Base-by-base conservation (phyloP, 495 filamentous ascomycete genomes). In the Stereocaulon alpinum region DNA sequence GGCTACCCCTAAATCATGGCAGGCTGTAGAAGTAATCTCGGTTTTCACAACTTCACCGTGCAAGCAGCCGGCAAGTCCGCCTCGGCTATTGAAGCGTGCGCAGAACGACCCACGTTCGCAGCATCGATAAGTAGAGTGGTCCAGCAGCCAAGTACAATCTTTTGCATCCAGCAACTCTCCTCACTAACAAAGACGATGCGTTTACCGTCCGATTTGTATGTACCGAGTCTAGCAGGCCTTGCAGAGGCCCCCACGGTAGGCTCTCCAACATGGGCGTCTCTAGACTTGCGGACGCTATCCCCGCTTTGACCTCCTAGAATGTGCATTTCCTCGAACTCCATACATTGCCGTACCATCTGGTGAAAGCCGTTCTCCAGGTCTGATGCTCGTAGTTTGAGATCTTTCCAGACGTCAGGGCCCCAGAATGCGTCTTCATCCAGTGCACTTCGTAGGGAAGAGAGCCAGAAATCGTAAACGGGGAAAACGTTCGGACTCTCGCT, bases 371-470 rank as follows among this genome's bases (percentile, higher is more conserved):
- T 72, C 17, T 74, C 75, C 55, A 83, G 67, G 45, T 70, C 67
- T n/a, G 67, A 68, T 6, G 82, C 80, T 29, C 78, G 76, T 32
- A 77, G 68, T 59, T 79, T 72, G 45, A 82, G 80, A 40, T 76
- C 73, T 1, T 76, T 72, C 78, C 78, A 83, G 66, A 79, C 76
- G 22, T 70, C 69, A 34, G 76, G 73, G 52, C 81, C 80, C 77
- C 77, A 85, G 64, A 83, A 80, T 1, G 77, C 69, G 60, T 85
- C 82, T 54, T 74, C 68, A 40, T 74, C 71, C 3, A 83, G 73
- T 2, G 81, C 81, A 0, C 67, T 70, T 55, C 79, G 75, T 34
- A 85, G 67, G 4, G 80, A 73, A 44, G 73, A 66, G 20, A 82
- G 71, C 76, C 81, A 82, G 66, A 82, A 82, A 20, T 73, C 73